A percentile compares a stretch with the other conserved stretches of the same genome.
Evolutionary conservation across 805 yeast genomes (phyloP).

Genomic region (Metschnikowia amazonensis): DNA sequence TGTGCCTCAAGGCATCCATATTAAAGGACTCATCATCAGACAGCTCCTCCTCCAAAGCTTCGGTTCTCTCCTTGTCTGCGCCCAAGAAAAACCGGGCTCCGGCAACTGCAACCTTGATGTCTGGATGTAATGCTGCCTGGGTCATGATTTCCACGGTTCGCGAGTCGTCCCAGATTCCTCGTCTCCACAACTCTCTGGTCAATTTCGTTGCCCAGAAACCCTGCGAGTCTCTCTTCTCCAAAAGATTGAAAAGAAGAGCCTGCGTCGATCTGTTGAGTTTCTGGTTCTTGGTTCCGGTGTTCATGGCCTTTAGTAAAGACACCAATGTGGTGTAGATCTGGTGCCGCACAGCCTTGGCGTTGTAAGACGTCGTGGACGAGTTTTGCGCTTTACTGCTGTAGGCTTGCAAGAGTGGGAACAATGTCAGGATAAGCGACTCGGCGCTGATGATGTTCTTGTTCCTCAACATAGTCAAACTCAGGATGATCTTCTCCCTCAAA

Average conservation of each 20-base stretch:
- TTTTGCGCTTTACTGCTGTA: slow-evolving; percentile 44
- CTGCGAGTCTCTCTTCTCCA: slow-evolving; percentile 71
- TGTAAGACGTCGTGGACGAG: slow-evolving; percentile 44
- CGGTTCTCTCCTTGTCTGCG: slow-evolving; percentile 92
- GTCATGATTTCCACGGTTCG: slow-evolving; percentile 97
- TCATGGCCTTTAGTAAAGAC: slow-evolving; percentile 73
- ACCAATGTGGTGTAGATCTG: slow-evolving; percentile 80
- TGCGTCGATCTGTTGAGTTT: slow-evolving; percentile 87
- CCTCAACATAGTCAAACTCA: slow-evolving; percentile 82
- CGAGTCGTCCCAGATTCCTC: slow-evolving; percentile 98
- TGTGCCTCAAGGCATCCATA: slow-evolving; percentile 70
- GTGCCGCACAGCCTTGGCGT: slow-evolving; percentile 77
- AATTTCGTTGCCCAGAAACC: slow-evolving; percentile 96
- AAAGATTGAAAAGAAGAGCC: slow-evolving; percentile 80
- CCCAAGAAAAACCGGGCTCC: slow-evolving; percentile 91
- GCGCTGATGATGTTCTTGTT: slow-evolving; percentile 78
- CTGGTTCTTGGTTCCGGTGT: slow-evolving; percentile 86
- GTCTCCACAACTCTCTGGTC: slow-evolving; percentile 93
- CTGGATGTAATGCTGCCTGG: slow-evolving; percentile 87
- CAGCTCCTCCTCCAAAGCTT: slow-evolving; percentile 66
- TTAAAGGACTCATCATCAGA: slow-evolving; percentile 73
- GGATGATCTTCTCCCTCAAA: slow-evolving; percentile 86
- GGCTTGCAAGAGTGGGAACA: slow-evolving; percentile 79
- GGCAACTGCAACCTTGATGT: slow-evolving; percentile 79
- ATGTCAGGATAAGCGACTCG: slow-evolving; percentile 75